Percentiles rank a stretch among this genome's conserved stretches.
These are phyloP conservation scores for Malus hybrid DNA, from an alignment of 331 rosid species.

Conservation along the genomic window DNA sequence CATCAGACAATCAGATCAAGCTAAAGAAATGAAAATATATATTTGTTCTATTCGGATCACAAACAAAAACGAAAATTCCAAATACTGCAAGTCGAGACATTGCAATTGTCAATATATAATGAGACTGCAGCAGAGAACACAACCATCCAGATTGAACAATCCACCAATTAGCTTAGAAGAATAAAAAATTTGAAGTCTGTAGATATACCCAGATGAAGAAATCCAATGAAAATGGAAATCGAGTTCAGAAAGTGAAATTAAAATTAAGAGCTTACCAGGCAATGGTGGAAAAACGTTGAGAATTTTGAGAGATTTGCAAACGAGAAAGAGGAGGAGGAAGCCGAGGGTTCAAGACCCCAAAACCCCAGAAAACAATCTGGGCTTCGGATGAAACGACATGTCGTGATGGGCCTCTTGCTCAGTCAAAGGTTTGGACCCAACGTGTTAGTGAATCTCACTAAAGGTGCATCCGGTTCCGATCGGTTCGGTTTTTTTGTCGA, in stretches of 20 bases:
- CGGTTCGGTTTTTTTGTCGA: too few relatives aligned
- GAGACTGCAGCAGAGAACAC: not conserved
- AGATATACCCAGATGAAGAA: not conserved
- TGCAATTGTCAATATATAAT: not conserved
- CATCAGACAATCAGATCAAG: not conserved
- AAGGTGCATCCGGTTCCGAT: too few relatives aligned
- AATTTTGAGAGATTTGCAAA: not conserved
- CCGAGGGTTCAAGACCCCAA: not conserved
- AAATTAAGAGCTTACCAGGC: not conserved
- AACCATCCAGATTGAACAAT: not conserved
- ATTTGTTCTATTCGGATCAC: not conserved
- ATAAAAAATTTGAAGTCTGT: not conserved
- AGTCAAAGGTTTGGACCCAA: too few relatives aligned
- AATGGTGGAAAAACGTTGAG: not conserved
- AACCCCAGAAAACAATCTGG: not conserved
- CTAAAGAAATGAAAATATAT: not conserved
- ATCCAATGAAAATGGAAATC: not conserved
- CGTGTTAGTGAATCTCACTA: too few relatives aligned
- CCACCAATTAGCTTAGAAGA: not conserved
- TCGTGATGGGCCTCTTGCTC: too few relatives aligned
- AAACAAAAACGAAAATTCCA: not conserved
- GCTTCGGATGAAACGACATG: not conserved
- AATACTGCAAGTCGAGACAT: not conserved
- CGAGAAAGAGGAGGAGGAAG: not conserved
- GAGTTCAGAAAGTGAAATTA: too few relatives aligned